phyloP scores from a whole-genome alignment of 352 stramenopile species.

The Aphanomyces astaci region DNA sequence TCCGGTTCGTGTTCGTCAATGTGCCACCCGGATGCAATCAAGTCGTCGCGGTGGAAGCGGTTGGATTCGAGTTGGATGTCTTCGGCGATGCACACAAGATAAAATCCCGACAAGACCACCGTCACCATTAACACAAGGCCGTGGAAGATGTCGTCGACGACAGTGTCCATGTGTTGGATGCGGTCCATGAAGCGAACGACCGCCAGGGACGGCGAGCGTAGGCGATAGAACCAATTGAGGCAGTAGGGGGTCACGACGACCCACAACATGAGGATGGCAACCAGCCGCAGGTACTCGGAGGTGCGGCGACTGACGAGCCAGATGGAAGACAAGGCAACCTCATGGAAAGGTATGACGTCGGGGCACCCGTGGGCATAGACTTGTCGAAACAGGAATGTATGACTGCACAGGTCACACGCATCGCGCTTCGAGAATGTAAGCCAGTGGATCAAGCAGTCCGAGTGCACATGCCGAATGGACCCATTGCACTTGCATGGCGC shows the following conservation, averaged over 20 bases:
- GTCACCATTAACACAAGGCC: conserved; percentile 86
- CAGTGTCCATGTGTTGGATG: conserved; percentile 51
- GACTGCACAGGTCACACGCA: conserved; percentile 90
- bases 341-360: conserved; percentile 71
- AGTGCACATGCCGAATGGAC: conserved; percentile 91
- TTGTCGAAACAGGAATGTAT: conserved; percentile 89
- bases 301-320: conserved; percentile 73
- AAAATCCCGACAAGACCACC: conserved; percentile 89
- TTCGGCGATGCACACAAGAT: conserved; percentile 75
- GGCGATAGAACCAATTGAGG: conserved; percentile 90
- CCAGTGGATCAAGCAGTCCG: conserved; percentile 92
- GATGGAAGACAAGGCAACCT: conserved; percentile 78
- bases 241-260: conserved; percentile 80
- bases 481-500: conserved; percentile 91
- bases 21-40: conserved; percentile 23
- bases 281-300: conserved; percentile 75
- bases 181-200: conserved; percentile 77
- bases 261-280: conserved; percentile 74
- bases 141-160: conserved; percentile 77
- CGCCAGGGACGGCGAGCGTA: conserved; percentile 77
- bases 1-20: conserved; percentile 32
- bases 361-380: conserved; percentile 86
- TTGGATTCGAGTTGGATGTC: conserved; percentile 33
- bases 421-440: conserved; percentile 86
- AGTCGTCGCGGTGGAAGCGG: conserved; percentile 22